These are phyloP conservation scores for Globisporangium nunn DNA, from an alignment of 352 stramenopile genomes.

Conservation along the genomic window DNA sequence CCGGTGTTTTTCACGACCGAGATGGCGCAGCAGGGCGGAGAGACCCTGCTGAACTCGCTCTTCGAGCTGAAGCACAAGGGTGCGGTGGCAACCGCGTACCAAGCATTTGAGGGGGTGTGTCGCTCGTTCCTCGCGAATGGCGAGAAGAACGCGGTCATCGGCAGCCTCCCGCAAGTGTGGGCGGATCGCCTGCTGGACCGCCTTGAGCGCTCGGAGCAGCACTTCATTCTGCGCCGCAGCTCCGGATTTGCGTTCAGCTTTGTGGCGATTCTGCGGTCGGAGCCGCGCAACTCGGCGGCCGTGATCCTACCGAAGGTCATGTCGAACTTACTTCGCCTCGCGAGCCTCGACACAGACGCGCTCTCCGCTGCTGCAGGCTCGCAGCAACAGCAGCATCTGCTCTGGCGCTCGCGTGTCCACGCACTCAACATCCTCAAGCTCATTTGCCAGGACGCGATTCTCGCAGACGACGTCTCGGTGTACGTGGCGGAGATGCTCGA, in stretches of 20 bases:
- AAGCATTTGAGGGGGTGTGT: constrained; percentile 82
- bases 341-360: constrained; percentile 46
- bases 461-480: constrained; percentile 74
- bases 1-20: constrained; percentile 41
- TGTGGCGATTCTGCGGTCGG: constrained; percentile 77
- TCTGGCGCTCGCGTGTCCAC: constrained; percentile 77
- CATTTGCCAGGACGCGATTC: constrained; percentile 82
- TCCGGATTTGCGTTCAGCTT: constrained; percentile 88
- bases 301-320: constrained; percentile 76
- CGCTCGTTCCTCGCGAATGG: constrained; percentile 63
- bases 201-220: constrained; percentile 69
- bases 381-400: constrained; percentile 34
- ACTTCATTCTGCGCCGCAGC: constrained; percentile 84
- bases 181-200: constrained; percentile 67
- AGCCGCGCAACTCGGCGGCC: constrained; percentile 74
- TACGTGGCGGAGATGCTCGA: constrained; percentile 87
- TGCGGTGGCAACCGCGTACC: constrained; percentile 74
- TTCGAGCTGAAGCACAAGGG: constrained; percentile 88
- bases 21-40: constrained; percentile 48
- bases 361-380: constrained; percentile 17
- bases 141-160: constrained; percentile 46
- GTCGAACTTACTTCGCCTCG: constrained; percentile 55
- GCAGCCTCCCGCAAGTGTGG: constrained; percentile 57
- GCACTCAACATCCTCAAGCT: constrained; percentile 88
- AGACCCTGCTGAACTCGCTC: constrained; percentile 73